Evolutionary conservation across 441 rosid genomes (phyloP).

Genomic region (Jatropha multifida): DNA sequence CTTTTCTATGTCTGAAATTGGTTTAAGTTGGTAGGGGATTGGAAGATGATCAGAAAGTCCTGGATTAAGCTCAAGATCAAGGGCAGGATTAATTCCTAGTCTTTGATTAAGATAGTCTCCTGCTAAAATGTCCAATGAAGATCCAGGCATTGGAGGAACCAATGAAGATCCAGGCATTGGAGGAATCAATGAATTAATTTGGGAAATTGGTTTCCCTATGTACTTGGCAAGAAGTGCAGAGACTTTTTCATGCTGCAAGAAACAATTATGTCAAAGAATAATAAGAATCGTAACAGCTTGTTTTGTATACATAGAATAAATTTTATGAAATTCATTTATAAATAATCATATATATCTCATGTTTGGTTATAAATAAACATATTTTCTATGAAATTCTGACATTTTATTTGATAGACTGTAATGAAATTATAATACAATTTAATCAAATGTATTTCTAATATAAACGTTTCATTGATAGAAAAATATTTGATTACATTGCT

Average conservation of each 20-base stretch:
- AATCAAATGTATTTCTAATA: too few species aligned
- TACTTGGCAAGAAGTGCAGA: conserved; percentile 33
- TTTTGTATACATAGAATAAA: too few species aligned
- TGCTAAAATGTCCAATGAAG: conserved; percentile 5
- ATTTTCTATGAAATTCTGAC: too few species aligned
- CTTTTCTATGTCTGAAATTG: conserved; percentile 38
- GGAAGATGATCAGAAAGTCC: neutral
- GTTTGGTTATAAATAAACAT: too few species aligned
- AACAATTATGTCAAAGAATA: too few species aligned
- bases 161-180: conserved; percentile 7
- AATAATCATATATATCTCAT: too few species aligned
- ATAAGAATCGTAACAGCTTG: too few species aligned
- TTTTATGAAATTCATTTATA: too few species aligned
- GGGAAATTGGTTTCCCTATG: conserved; percentile 35
- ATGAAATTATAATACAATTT: too few species aligned
- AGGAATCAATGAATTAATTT: conserved; percentile 21
- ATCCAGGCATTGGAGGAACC: neutral
- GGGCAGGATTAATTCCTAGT: neutral
- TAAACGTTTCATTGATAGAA: too few species aligned
- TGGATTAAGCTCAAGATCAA: conserved; percentile 20
- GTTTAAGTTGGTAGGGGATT: conserved; percentile 12
- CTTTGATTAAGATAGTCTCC: conserved; percentile 1
- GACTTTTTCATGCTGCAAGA: conserved; percentile 45
- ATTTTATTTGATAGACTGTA: too few species aligned
- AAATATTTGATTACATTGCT: too few species aligned